Evolutionary conservation across 345 rosid species (phyloP), one percentile per base, ranked within the genome.

Genomic region (Lepidium sativum): DNA sequence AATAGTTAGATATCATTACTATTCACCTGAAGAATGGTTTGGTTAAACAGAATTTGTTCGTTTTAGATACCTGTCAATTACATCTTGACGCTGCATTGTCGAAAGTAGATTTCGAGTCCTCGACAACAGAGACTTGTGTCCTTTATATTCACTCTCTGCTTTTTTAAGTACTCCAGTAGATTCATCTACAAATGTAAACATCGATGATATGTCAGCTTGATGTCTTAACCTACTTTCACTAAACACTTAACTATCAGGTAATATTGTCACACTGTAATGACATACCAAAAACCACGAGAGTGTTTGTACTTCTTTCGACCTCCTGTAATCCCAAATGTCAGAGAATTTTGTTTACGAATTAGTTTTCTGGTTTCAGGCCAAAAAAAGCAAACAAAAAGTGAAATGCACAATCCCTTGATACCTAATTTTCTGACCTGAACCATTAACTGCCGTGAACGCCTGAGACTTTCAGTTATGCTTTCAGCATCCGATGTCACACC

Each of bases 401-500:
- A 42, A 42, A 9, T 23, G 21, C 27, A 53, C 57, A 50, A 43
- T 66, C 58, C 27, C 2, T 49, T 64, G 5, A 4, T 33, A 66
- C 25, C 16, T 39, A 47, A 13, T 9, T 49, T 65, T 53, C 79
- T 53, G 60, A 89, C 98, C 88, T 94, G 97, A 78, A 90, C 95
- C 99, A 94, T 90, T 57, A 94, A 78, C 68, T 90, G 97, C 35
- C 92, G 92, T 34, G 95, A 82, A 4, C 96, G 92, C 33, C 96
- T 87, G 60, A 94, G 97, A 77, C 99, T 94, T 45, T 94, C 99
- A 4, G 97, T 94, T 73, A 94, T 88, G 80, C 92, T 88, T 77
- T 90, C 99, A 52, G 99, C 92, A 64, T 95, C 97, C 43, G 95
- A 90, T 59, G 91, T 86, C 87, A 94, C 82, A 53, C 99, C 99